Evolutionary conservation across 148 eudicot species (phyloP).

Genomic region (Camellia lanceoleosa): DNA sequence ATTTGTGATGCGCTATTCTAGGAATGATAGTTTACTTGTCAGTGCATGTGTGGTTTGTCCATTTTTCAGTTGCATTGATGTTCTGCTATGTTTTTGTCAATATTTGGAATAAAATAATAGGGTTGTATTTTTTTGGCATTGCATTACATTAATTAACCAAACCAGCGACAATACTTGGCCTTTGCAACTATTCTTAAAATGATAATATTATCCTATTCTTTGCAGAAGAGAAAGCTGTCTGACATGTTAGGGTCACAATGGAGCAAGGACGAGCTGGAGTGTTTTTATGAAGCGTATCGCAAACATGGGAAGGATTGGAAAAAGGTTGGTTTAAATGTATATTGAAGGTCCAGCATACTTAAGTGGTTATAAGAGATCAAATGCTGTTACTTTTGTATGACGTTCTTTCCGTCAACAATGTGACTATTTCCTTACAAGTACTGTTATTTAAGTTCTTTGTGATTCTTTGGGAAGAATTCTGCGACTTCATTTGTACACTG

Average conservation of each 20-base stretch:
- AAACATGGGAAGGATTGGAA: constrained; percentile 96
- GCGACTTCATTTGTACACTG: background rate
- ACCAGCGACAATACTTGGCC: background rate
- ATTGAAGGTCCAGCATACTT: background rate
- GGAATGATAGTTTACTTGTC: background rate
- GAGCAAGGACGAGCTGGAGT: constrained; percentile 84
- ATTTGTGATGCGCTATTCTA: background rate
- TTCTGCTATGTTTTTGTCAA: background rate
- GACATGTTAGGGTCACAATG: constrained; percentile 92
- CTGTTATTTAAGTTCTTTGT: background rate
- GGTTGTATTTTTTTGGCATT: constrained; percentile 1
- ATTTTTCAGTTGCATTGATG: constrained; percentile 4
- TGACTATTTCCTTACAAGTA: constrained; percentile 7
- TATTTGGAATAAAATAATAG: background rate
- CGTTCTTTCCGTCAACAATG: background rate
- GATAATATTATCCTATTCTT: background rate
- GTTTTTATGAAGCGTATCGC: constrained; percentile 92
- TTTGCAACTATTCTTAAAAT: constrained; percentile 4
- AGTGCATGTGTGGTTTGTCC: background rate
- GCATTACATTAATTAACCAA: background rate
- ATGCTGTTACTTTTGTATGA: background rate
- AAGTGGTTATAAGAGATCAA: background rate
- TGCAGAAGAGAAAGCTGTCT: constrained; percentile 87
- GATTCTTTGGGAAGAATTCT: background rate
- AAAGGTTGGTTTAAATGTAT: constrained; percentile 48